Evolutionary conservation across 2,329 filamentous ascomycete species (phyloP).

Genomic region (Colletotrichum cordylinicola): DNA sequence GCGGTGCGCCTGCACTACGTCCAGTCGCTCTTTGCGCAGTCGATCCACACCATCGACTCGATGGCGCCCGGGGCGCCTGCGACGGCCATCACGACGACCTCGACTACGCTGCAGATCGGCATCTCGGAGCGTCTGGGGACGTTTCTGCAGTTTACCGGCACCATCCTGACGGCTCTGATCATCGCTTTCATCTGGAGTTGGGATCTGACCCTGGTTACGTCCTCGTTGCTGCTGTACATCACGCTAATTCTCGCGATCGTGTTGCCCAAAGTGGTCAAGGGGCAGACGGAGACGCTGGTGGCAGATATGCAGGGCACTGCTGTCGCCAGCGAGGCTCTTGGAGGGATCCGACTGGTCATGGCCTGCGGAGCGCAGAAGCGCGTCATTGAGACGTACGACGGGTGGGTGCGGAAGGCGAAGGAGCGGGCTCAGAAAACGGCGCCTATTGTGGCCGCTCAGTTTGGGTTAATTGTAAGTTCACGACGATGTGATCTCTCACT

Average conservation of each 20-base stretch:
- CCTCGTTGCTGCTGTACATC: conserved; percentile 50
- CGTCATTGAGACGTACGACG: conserved; percentile 39
- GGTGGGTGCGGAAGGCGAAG: conserved; percentile 42
- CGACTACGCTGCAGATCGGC: conserved; percentile 59
- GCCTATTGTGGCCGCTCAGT: conserved; percentile 35
- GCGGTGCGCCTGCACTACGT: conserved; percentile 60
- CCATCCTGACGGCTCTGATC: conserved; percentile 49
- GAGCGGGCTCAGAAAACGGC: conserved; percentile 38
- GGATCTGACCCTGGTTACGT: conserved; percentile 56
- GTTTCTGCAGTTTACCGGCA: conserved; percentile 47
- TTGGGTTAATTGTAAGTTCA: conserved; percentile 27
- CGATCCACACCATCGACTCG: conserved; percentile 54
- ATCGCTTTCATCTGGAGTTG: conserved; percentile 59
- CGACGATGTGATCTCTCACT: neutral
- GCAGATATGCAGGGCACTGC: conserved; percentile 41
- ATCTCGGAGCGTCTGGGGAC: conserved; percentile 57
- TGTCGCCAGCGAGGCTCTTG: conserved; percentile 48
- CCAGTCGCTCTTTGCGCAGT: conserved; percentile 53
- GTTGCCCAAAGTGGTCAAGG: conserved; percentile 34
- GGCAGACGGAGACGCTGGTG: conserved; percentile 21
- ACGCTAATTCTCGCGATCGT: conserved; percentile 32
- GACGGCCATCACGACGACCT: conserved; percentile 57
- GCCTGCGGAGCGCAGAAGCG: conserved; percentile 48
- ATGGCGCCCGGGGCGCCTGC: conserved; percentile 56
- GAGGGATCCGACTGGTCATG: conserved; percentile 46